These are phyloP conservation scores for Lactifluus pinguis DNA, from an alignment of 768 basidiomycete species.

Conservation along the genomic window DNA sequence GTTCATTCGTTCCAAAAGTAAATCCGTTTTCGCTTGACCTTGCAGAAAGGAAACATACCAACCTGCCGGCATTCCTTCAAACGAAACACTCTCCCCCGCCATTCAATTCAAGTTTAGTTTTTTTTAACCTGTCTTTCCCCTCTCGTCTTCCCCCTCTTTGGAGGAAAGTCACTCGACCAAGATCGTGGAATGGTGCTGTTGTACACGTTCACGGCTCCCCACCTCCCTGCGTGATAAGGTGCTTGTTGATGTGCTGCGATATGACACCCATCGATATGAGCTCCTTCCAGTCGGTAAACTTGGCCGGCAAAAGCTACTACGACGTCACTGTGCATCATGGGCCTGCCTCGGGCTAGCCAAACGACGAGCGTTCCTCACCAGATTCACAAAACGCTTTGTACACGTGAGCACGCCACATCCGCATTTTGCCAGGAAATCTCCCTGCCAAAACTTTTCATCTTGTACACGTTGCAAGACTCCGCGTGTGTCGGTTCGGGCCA, in stretches of 20 bases:
- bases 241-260: constrained; percentile 11
- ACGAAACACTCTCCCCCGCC: background rate
- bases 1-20: constrained; percentile 3
- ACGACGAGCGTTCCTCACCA: constrained; percentile 19
- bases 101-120: background rate
- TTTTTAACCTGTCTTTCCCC: background rate
- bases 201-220: constrained; percentile 8
- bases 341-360: constrained; percentile 17
- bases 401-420: constrained; percentile 20
- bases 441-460: constrained; percentile 17
- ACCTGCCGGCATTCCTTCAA: constrained; percentile 11
- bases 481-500: constrained; percentile 17
- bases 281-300: background rate
- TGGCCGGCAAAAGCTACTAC: constrained; percentile 3
- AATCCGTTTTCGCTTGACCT: constrained; percentile 5
- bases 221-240: constrained; percentile 5
- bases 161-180: background rate
- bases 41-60: background rate
- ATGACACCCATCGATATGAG: constrained; percentile 16
- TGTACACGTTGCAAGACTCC: constrained; percentile 17
- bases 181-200: constrained; percentile 1
- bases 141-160: background rate
- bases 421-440: constrained; percentile 16
- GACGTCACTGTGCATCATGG: constrained; percentile 18
- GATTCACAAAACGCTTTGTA: constrained; percentile 17